Conservation (phyloP, 768 basidiomycete genomes). For the Leccinum truebloodii region DNA sequence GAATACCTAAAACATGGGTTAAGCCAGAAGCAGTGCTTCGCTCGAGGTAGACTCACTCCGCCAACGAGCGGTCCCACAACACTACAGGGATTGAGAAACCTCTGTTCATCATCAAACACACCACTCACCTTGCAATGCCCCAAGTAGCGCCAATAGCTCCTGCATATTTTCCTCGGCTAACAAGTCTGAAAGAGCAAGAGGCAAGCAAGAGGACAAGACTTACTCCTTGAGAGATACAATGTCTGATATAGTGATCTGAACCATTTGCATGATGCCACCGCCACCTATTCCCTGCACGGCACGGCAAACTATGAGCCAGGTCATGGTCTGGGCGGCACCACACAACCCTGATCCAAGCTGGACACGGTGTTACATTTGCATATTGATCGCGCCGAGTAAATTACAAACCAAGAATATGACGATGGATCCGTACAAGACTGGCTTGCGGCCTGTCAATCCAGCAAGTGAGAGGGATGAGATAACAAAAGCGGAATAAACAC, state of each 20-base stretch:
- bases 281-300: slow-evolving; percentile 47
- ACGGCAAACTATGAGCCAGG: slow-evolving; percentile 42
- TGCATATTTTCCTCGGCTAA: slow-evolving; percentile 40
- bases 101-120: background rate
- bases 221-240: slow-evolving; percentile 38
- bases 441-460: slow-evolving; percentile 36
- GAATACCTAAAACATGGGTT: slow-evolving; percentile 25
- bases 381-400: background rate
- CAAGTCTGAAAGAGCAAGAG: background rate
- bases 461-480: background rate
- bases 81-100: slow-evolving; percentile 16
- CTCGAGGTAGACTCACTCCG: slow-evolving; percentile 27
- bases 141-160: slow-evolving; percentile 41
- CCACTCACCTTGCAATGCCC: slow-evolving; percentile 39
- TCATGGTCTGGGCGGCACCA: slow-evolving; percentile 45
- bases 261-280: slow-evolving; percentile 39
- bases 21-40: background rate
- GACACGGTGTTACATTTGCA: background rate
- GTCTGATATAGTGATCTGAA: slow-evolving; percentile 42
- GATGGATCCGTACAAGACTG: slow-evolving; percentile 38
- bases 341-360: slow-evolving; percentile 42
- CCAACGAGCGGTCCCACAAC: slow-evolving; percentile 46
- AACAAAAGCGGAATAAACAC: background rate
- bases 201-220: slow-evolving; percentile 4
- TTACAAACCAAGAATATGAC: slow-evolving; percentile 37